Percentiles rank a stretch among this genome's conserved stretches.
These are phyloP conservation scores for Acacia confusa DNA, from an alignment of 306 rosid species.

Conservation along the genomic window DNA sequence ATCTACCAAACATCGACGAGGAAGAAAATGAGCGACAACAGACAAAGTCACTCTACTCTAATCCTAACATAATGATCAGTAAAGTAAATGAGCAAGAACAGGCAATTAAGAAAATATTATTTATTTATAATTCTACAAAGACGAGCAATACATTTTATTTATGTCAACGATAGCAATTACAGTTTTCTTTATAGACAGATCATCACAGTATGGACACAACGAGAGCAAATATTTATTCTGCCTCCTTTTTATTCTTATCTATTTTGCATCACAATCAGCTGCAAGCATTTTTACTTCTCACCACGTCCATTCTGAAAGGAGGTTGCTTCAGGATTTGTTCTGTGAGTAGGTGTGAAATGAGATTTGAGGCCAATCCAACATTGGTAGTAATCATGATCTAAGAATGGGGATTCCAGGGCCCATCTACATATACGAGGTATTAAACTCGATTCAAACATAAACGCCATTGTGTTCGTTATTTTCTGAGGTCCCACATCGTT, in stretches of 20 bases:
- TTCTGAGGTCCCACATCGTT: conserved; percentile 64
- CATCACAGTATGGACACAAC: conserved; percentile 10
- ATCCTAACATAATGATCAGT: not conserved
- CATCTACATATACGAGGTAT: conserved; percentile 72
- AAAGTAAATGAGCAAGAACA: not conserved
- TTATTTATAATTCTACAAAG: not conserved
- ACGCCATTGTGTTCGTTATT: conserved; percentile 79
- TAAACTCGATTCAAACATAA: conserved; percentile 89
- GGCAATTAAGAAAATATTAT: not conserved
- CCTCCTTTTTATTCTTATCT: not conserved
- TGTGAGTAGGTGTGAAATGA: conserved; percentile 47
- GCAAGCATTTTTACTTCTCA: conserved; percentile 11
- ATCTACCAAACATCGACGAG: too few species aligned
- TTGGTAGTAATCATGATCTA: conserved; percentile 84
- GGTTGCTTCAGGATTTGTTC: conserved; percentile 6
- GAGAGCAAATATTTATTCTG: not conserved
- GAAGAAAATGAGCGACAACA: too few species aligned
- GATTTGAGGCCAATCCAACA: conserved; percentile 90
- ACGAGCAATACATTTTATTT: not conserved
- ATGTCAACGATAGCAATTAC: not conserved
- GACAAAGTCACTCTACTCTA: too few species aligned
- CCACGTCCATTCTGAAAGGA: conserved; percentile 21
- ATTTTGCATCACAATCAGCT: not conserved
- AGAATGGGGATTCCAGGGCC: conserved; percentile 77
- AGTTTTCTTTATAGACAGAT: not conserved